These are phyloP conservation scores for Mycena albidolilacea DNA, from an alignment of 768 basidiomycete genomes.

Conservation along the genomic window DNA sequence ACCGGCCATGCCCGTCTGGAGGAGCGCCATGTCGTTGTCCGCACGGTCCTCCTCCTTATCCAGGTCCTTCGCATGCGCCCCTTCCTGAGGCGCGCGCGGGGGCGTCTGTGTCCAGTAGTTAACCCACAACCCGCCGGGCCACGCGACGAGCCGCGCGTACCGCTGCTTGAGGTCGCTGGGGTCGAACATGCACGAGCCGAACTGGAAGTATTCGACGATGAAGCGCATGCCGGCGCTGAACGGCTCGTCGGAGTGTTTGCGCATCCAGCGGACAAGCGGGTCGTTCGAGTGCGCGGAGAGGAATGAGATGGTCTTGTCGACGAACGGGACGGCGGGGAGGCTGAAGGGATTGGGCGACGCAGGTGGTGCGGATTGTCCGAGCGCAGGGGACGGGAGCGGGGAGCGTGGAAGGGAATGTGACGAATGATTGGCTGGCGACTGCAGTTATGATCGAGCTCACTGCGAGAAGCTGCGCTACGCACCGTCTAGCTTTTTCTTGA, in stretches of 20 bases:
- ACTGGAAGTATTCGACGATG: slow-evolving; percentile 71
- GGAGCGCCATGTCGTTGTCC: slow-evolving; percentile 46
- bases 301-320: slow-evolving; percentile 56
- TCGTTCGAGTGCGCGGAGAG: slow-evolving; percentile 59
- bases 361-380: slow-evolving; percentile 14
- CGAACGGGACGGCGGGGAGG: slow-evolving; percentile 43
- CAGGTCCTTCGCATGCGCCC: slow-evolving; percentile 28
- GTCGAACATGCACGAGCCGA: slow-evolving; percentile 73
- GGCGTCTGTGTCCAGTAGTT: slow-evolving; percentile 74
- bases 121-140: slow-evolving; percentile 69
- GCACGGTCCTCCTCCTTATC: slow-evolving; percentile 38
- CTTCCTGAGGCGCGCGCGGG: slow-evolving; percentile 37
- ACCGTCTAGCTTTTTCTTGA: slow-evolving; percentile 55
- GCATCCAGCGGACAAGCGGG: slow-evolving; percentile 63
- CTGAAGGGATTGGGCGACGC: slow-evolving; percentile 26
- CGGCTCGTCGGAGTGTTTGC: slow-evolving; percentile 69
- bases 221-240: slow-evolving; percentile 64
- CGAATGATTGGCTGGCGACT: slow-evolving; percentile 20
- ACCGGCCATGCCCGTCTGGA: slow-evolving; percentile 45
- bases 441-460: not conserved
- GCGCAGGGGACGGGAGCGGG: slow-evolving; percentile 29
- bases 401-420: slow-evolving; percentile 20
- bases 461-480: not conserved
- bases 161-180: slow-evolving; percentile 63
- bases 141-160: slow-evolving; percentile 62